Evolutionary conservation across 179 eudicot genomes (phyloP).

Genomic region (Gypsophila paniculata): DNA sequence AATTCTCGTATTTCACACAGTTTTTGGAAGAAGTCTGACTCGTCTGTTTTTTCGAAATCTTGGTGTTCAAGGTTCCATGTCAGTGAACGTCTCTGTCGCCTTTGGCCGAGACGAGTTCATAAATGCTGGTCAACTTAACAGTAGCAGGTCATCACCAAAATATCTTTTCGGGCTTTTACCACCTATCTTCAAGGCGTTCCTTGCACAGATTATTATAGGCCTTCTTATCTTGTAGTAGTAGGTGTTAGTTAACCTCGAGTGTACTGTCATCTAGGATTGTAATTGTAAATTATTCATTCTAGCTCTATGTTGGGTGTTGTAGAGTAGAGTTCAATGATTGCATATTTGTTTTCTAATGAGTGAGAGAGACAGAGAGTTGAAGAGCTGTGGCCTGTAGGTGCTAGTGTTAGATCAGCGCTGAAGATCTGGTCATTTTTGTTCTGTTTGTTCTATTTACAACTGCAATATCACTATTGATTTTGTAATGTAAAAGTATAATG

Average conservation of each 20-base stretch:
- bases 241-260: slow-evolving; percentile 5
- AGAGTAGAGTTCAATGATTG: slow-evolving; percentile 17
- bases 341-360: not conserved
- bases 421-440: not conserved
- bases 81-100: slow-evolving; percentile 39
- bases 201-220: slow-evolving; percentile 26
- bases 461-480: not conserved
- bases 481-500: not conserved
- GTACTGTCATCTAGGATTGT: slow-evolving; percentile 25
- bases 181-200: slow-evolving; percentile 22
- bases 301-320: slow-evolving; percentile 17
- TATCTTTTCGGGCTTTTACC: slow-evolving; percentile 19
- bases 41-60: not conserved
- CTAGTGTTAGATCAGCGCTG: not conserved
- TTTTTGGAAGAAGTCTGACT: not conserved
- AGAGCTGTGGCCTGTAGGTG: not conserved
- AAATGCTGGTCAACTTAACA: slow-evolving; percentile 32
- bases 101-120: slow-evolving; percentile 37
- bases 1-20: not conserved
- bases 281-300: slow-evolving; percentile 27
- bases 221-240: slow-evolving; percentile 21
- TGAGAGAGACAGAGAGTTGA: slow-evolving; percentile 8
- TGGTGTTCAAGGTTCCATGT: slow-evolving; percentile 32
- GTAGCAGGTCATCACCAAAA: slow-evolving; percentile 29
- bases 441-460: not conserved